Base-by-base conservation (phyloP, 208 protist species). In the Trypanosoma conorhini region DNA sequence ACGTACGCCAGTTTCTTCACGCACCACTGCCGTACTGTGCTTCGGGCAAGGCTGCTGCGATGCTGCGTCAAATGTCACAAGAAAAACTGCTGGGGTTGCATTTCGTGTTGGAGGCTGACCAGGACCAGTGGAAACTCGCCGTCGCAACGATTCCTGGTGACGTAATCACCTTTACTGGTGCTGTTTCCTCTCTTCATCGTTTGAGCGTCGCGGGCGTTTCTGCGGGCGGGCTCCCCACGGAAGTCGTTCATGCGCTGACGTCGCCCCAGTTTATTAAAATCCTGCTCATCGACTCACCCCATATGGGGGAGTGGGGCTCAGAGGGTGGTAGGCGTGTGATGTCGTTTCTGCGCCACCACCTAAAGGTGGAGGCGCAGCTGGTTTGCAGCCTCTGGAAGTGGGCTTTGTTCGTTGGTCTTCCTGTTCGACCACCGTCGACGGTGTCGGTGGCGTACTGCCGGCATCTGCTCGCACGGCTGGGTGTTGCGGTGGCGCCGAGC, bases 361-460 rank as follows among this genome's bases (percentile, higher is more conserved):
- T 76, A 1, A 62, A 76, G 38, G 10, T 70, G 30, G 57, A 70
- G 10, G 40, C 61, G 19, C 31, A 68, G 33, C 38, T 33, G 35
- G n/a, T 77, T n/a, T 77, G 73, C 38, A 71, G 48, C 56, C 40
- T 77, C 8, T 66, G 65, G 52, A 24, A 65, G 54, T 64, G 60
- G 30, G 44, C 59, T 5, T 48, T 77, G 31, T 77, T 72, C 67
- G 65, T 72, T 50, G 73, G 73, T n/a, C 56, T 69, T 65, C 73
- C 73, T 40, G 22, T 67, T 28, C 40, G 26, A 17, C 1, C 26
- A 15, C 40, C 56, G 17, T 46, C 56, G 17, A 35, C 12, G 26
- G 57, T 44, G 17, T 46, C 56, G 17, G 22, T 5, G 26, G 57
- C 38, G 19, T 65, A 70, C 61, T 65, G 38, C 42, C 21, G 19